Base-by-base conservation (phyloP, 768 basidiomycete species). In the Dioszegia crocea region DNA sequence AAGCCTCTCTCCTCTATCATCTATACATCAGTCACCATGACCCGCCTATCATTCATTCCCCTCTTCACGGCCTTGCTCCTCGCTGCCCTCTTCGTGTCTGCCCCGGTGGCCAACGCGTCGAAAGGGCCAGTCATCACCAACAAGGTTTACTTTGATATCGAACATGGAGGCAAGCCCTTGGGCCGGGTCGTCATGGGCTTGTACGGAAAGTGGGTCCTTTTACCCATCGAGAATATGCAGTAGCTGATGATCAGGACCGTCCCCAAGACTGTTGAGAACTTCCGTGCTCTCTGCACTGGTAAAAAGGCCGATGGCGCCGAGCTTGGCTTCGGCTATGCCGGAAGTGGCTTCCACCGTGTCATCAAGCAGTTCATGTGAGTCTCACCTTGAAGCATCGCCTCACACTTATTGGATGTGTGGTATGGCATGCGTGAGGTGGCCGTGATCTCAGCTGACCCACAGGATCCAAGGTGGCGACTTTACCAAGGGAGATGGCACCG, bases 201-300 rank as follows among this genome's bases (percentile, higher is more conserved):
- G 57, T 97, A 87, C 70, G 92, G 92, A 60, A 88, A 88, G 64
- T 90, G 88, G 79, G 62, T 82, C n/a, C n/a, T n/a, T n/a, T n/a
- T n/a, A n/a, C n/a, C n/a, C n/a, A n/a, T n/a, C n/a, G n/a, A n/a
- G n/a, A n/a, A n/a, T n/a, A n/a, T n/a, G n/a, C n/a, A n/a, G n/a
- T n/a, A n/a, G n/a, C n/a, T n/a, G n/a, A n/a, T n/a, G n/a, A n/a
- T n/a, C n/a, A 73, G 92, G 88, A 91, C 91, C 46, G 92, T 96
- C 45, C 93, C 93, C 55, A 93, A 93, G 80, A 97, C 93, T 30
- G 92, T 82, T 24, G 93, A 75, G 83, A 98, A 98, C 84, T 98
- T 98, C 85, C 87, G 91, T 57, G 90, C 91, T 47, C 83, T 99
- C 66, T 81, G 89, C 12, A 89, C 91, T 36, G 89, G 93, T 58